A percentile compares a stretch with the other conserved stretches of the same genome.
Evolutionary conservation across 2,329 filamentous ascomycete genomes (phyloP).

Genomic region (Paraphaeosphaeria minitans): DNA sequence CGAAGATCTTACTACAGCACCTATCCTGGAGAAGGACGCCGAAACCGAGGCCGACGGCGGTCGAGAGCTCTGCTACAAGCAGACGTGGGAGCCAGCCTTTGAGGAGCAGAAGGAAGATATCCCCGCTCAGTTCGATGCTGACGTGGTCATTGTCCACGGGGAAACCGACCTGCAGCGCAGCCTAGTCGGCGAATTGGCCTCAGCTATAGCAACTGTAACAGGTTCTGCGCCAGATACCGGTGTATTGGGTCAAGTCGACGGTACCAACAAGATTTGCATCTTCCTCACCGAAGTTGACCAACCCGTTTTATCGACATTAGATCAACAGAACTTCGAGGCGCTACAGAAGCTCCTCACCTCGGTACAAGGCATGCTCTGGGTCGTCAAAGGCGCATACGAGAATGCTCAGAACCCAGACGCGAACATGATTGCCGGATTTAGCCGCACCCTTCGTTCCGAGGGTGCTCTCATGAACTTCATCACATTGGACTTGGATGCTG

Average conservation of each 20-base stretch:
- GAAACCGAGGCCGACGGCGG: slow-evolving; percentile 11
- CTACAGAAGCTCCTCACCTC: slow-evolving; percentile 15
- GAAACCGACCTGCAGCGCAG: not conserved
- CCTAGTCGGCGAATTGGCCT: not conserved
- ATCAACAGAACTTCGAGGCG: slow-evolving; percentile 11
- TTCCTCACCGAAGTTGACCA: slow-evolving; percentile 19
- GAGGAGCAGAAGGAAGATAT: not conserved
- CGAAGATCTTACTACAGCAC: slow-evolving; percentile 28
- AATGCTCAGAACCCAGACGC: slow-evolving; percentile 12
- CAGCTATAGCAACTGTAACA: not conserved
- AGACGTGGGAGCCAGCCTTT: slow-evolving; percentile 28
- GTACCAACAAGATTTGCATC: slow-evolving; percentile 16
- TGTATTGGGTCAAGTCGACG: slow-evolving; percentile 8
- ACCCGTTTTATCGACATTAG: slow-evolving; percentile 13
- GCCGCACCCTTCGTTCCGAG: slow-evolving; percentile 21
- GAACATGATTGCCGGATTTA: slow-evolving; percentile 22
- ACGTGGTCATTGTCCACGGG: slow-evolving; percentile 8
- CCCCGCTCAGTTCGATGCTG: not conserved
- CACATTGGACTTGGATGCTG: slow-evolving; percentile 21
- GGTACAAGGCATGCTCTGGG: slow-evolving; percentile 18
- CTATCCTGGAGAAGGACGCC: slow-evolving; percentile 23
- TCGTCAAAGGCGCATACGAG: slow-evolving; percentile 18
- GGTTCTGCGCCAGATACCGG: not conserved
- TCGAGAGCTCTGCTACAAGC: slow-evolving; percentile 38
- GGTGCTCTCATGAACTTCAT: slow-evolving; percentile 19